These are phyloP conservation scores for Termitomyces titanicus DNA, from an alignment of 768 basidiomycete genomes.

Conservation along the genomic window DNA sequence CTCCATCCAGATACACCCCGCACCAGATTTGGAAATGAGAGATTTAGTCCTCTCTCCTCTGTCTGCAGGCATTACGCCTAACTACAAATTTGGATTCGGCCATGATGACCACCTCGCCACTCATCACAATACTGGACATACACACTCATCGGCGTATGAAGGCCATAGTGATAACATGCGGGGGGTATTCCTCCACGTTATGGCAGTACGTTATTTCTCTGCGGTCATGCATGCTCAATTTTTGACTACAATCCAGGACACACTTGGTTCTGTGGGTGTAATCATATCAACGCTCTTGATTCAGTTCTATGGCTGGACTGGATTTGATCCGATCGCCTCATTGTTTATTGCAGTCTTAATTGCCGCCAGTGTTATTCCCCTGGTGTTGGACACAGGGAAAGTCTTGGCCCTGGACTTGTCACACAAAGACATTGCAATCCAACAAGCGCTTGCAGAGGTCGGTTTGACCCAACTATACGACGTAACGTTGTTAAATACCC, in stretches of 20 bases:
- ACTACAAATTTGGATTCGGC: constrained; percentile 49
- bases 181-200: constrained; percentile 95
- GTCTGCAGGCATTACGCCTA: constrained; percentile 48
- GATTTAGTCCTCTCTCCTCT: constrained; percentile 19
- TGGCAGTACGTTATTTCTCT: constrained; percentile 63
- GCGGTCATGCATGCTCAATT: not conserved
- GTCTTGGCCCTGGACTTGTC: constrained; percentile 85
- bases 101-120: constrained; percentile 48
- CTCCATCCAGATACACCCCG: constrained; percentile 33
- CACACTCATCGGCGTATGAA: constrained; percentile 57
- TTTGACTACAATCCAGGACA: constrained; percentile 54
- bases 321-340: constrained; percentile 97
- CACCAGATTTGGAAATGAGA: constrained; percentile 7
- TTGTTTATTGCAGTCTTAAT: constrained; percentile 95
- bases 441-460: constrained; percentile 63
- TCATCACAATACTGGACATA: constrained; percentile 38
- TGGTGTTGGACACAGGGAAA: constrained; percentile 90
- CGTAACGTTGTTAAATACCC: not conserved
- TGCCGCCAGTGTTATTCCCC: constrained; percentile 91
- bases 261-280: constrained; percentile 95
- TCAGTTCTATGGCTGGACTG: constrained; percentile 96
- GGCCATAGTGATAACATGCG: constrained; percentile 99
- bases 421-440: constrained; percentile 50
- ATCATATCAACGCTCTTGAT: constrained; percentile 96
- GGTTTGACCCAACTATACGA: constrained; percentile 12